Evolutionary conservation across 2,329 filamentous ascomycete genomes (phyloP).

Genomic region (Trichoderma semiorbis): DNA sequence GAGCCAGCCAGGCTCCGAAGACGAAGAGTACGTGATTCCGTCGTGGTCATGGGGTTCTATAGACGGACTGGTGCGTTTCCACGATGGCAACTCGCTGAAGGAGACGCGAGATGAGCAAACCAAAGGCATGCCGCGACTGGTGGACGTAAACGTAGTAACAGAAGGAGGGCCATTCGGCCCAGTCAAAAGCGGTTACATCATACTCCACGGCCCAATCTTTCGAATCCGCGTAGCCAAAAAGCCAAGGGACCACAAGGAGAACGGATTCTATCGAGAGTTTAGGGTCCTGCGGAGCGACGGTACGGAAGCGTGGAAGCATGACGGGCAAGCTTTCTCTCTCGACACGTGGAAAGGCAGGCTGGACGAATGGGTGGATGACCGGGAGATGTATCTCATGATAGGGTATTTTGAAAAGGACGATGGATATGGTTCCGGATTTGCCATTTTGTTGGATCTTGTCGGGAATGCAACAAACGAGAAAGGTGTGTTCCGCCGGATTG

Average conservation of each 20-base stretch:
- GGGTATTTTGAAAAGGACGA: not conserved
- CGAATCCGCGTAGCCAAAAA: not conserved
- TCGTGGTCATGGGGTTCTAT: conserved; percentile 5
- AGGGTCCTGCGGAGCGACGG: not conserved
- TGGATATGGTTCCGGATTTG: not conserved
- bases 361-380: not conserved
- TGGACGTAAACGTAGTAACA: not conserved
- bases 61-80: not conserved
- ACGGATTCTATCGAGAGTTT: not conserved
- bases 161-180: conserved; percentile 2
- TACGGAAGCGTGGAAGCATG: not conserved
- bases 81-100: not conserved
- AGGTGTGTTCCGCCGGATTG: not conserved
- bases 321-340: not conserved
- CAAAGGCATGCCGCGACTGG: not conserved
- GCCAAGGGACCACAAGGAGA: not conserved
- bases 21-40: not conserved
- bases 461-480: not conserved
- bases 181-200: not conserved
- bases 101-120: not conserved
- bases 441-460: not conserved
- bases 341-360: conserved; percentile 1
- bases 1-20: not conserved
- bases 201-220: conserved; percentile 4
- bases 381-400: conserved; percentile 7